These are phyloP conservation scores for Perkinsela sp. DNA, from an alignment of 208 protist species.

Conservation along the genomic window DNA sequence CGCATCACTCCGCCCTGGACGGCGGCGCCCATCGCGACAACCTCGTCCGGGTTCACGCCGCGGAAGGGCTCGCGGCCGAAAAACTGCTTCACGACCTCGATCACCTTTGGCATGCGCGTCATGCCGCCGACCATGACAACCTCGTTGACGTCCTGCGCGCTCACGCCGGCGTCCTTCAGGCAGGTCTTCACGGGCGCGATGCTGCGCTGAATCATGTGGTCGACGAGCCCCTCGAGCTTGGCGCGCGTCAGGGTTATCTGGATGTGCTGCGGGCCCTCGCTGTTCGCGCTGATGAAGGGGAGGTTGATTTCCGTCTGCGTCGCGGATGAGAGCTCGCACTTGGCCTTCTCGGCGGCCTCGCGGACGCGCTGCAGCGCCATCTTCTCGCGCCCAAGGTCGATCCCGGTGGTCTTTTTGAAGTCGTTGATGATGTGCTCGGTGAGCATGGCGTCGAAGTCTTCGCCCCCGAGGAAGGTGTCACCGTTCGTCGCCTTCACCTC, in stretches of 20 bases:
- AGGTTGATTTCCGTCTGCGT: constrained; percentile 69
- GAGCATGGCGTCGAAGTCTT: constrained; percentile 87
- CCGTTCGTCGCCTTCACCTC: constrained; percentile 88
- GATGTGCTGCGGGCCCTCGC: constrained; percentile 57
- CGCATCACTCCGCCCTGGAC: constrained; percentile 79
- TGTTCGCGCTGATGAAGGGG: constrained; percentile 73
- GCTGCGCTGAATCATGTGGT: constrained; percentile 70
- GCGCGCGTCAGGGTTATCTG: constrained; percentile 47
- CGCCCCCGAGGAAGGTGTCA: constrained; percentile 92
- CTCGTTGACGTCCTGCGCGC: constrained; percentile 66
- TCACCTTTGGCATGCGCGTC: constrained; percentile 85
- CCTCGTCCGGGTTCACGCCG: constrained; percentile 97
- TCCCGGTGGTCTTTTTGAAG: constrained; percentile 67
- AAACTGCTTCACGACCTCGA: constrained; percentile 46
- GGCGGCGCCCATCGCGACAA: constrained; percentile 95
- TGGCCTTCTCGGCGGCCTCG: constrained; percentile 87
- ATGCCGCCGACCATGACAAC: constrained; percentile 88
- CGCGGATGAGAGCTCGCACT: constrained; percentile 77
- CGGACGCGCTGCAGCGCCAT: constrained; percentile 79
- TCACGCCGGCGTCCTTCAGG: constrained; percentile 49
- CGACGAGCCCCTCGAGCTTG: constrained; percentile 63
- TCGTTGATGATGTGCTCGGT: constrained; percentile 49
- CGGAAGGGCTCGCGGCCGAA: constrained; percentile 78
- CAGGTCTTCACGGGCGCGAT: constrained; percentile 40
- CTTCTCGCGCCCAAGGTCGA: constrained; percentile 71